These are phyloP conservation scores for Galerina marginata DNA, from an alignment of 768 basidiomycete species.

Conservation along the genomic window DNA sequence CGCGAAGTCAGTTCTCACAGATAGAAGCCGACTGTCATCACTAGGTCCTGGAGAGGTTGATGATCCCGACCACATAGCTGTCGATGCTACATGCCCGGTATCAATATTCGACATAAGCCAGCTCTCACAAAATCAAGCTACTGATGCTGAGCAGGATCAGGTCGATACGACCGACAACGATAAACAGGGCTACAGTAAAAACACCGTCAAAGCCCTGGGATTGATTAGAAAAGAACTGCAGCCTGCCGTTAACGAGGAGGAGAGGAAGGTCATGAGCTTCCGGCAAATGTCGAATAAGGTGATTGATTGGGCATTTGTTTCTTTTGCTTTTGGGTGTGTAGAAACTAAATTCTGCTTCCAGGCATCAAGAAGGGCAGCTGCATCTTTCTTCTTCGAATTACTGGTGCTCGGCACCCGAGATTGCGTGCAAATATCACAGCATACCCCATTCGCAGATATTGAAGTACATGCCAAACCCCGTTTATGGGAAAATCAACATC, in stretches of 20 bases:
- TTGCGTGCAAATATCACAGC: slow-evolving; percentile 82
- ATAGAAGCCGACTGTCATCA: slow-evolving; percentile 68
- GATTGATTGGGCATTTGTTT: slow-evolving; percentile 9
- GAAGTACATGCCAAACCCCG: slow-evolving; percentile 80
- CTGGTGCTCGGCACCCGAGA: slow-evolving; percentile 94
- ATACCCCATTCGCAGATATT: slow-evolving; percentile 82
- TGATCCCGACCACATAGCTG: slow-evolving; percentile 57
- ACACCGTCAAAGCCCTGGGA: slow-evolving; percentile 83
- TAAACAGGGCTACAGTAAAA: slow-evolving; percentile 83
- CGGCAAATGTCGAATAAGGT: slow-evolving; percentile 81
- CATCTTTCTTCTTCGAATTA: slow-evolving; percentile 97
- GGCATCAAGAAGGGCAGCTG: slow-evolving; percentile 90
- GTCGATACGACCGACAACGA: slow-evolving; percentile 50
- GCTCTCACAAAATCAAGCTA: slow-evolving; percentile 51
- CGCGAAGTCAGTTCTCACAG: slow-evolving; percentile 55
- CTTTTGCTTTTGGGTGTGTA: not conserved
- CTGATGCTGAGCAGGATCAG: slow-evolving; percentile 30
- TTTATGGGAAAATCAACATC: slow-evolving; percentile 72
- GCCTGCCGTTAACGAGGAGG: slow-evolving; percentile 44
- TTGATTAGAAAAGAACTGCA: slow-evolving; percentile 77
- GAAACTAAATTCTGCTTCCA: slow-evolving; percentile 32
- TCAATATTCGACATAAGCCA: slow-evolving; percentile 78
- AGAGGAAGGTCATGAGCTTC: slow-evolving; percentile 78
- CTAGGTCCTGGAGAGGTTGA: slow-evolving; percentile 58
- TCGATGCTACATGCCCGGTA: slow-evolving; percentile 76